phyloP scores from a whole-genome alignment of 2,329 filamentous ascomycete genomes.

The Trichophyton mentagrophytes region DNA sequence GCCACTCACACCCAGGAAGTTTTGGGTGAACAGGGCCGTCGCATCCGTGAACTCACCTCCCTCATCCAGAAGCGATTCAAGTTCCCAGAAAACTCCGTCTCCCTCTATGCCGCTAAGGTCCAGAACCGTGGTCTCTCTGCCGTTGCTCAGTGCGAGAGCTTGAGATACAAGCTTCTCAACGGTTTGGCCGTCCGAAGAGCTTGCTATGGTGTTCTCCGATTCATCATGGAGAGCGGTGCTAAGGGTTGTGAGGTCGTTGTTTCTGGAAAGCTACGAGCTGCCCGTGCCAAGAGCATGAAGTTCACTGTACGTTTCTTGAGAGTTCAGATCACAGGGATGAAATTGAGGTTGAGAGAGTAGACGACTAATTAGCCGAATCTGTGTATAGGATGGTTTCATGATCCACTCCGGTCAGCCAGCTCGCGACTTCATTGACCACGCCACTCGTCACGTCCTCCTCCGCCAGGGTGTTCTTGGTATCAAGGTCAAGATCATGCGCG shows the following conservation, averaged over 20 bases:
- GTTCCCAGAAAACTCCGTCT: conserved; percentile 99
- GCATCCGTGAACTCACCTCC: conserved; percentile 99
- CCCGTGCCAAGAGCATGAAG: conserved; percentile 99
- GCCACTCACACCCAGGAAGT: conserved; percentile 99
- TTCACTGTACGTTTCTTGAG: conserved; percentile 61
- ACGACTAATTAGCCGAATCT: not conserved
- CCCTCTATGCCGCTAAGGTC: conserved; percentile 99
- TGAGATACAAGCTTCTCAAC: conserved; percentile 99
- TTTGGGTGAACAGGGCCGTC: conserved; percentile 97
- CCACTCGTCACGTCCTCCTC: conserved; percentile 98
- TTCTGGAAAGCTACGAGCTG: conserved; percentile 95
- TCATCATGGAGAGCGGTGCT: conserved; percentile 99
- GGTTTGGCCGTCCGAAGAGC: conserved; percentile 96
- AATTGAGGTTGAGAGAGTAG: not conserved
- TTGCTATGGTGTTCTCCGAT: conserved; percentile 99
- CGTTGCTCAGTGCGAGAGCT: conserved; percentile 99
- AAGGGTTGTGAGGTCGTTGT: conserved; percentile 99
- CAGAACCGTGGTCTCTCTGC: conserved; percentile 99
- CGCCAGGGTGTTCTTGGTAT: conserved; percentile 99
- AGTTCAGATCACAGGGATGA: not conserved
- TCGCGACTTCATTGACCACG: conserved; percentile 98
- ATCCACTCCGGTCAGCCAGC: conserved; percentile 99
- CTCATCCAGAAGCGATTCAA: conserved; percentile 99
- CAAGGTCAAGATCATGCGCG: conserved; percentile 99
- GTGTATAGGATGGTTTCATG: conserved; percentile 86